Base-by-base conservation (phyloP, 371 early-diverging fungal species). In the Zopfochytrium polystomum region DNA sequence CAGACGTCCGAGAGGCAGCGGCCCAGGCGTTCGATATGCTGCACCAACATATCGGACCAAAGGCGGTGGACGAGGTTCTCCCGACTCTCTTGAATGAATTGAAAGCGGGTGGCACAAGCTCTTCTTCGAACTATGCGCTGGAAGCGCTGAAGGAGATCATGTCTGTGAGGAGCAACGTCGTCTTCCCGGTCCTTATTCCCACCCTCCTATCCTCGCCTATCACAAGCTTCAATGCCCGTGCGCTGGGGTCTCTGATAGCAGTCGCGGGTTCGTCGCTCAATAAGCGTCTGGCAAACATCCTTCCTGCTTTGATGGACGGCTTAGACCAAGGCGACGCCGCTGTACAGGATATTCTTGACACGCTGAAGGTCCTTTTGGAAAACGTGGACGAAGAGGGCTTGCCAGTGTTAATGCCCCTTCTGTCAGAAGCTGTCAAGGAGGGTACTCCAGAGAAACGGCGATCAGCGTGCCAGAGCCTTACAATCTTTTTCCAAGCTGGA, bases 131-230 rank as follows among this genome's bases (percentile, higher is more conserved):
- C 27, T 85, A 86, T 68, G 95, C 96, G 6, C 71, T 97, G 65
- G 91, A 91, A 65, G 98, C 93, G 34, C 81, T 97, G 58, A 93
- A 93, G 75, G 93, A 95, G 71, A 88, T 97, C 45, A 96, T 96
- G 93, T 85, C 93, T 33, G 92, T 96, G 22, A 88, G 93, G 15
- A 89, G 92, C 63, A 89, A 89, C 63, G 91, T 92, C 11, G 95
- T 97, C 2, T 92, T 97, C 89, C 98, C 98, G 23, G 92, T 93
- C 29, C 79, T 96, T 51, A 91, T 96, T 58, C 96, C 96, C 0
- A 92, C 92, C 0, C 83, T 97, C 53, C 84, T 91, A 31, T 71
- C 86, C n/a, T 81, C 79, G 22, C 97, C 97, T 23, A 92, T 97
- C 57, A 84, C 87, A 20, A 81, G 83, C 13, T 93, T 93, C 78